A percentile compares a stretch with the other conserved stretches of the same genome.
Evolutionary conservation across 2,329 filamentous ascomycete genomes (phyloP).

Genomic region (Pyricularia sp.): DNA sequence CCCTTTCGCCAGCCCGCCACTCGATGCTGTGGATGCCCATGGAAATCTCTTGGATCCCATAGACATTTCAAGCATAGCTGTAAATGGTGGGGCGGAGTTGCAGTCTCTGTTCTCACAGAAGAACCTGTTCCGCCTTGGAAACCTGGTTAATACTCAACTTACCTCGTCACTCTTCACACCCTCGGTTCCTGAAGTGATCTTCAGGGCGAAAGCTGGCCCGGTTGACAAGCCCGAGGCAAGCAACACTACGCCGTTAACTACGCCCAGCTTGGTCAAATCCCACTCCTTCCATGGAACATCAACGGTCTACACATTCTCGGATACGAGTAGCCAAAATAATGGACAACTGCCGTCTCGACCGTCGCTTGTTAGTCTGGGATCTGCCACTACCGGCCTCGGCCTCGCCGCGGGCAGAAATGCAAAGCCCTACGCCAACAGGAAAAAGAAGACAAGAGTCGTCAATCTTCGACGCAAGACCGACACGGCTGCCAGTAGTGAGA

Average conservation of each 20-base stretch:
- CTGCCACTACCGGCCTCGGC: slow-evolving; percentile 52
- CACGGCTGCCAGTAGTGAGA: slow-evolving; percentile 35
- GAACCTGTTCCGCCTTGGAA: slow-evolving; percentile 75
- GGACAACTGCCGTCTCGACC: slow-evolving; percentile 59
- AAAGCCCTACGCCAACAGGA: slow-evolving; percentile 55
- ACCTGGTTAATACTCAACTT: slow-evolving; percentile 78
- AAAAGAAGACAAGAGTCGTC: slow-evolving; percentile 77
- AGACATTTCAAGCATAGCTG: slow-evolving; percentile 65
- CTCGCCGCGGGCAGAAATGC: slow-evolving; percentile 50
- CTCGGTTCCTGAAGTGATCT: slow-evolving; percentile 81
- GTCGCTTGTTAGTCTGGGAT: slow-evolving; percentile 53
- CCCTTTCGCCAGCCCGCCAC: slow-evolving; percentile 70
- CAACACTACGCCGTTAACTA: slow-evolving; percentile 31
- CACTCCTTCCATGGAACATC: slow-evolving; percentile 51
- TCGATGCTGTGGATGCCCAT: slow-evolving; percentile 72
- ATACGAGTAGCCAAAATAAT: slow-evolving; percentile 55
- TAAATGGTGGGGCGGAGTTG: slow-evolving; percentile 71
- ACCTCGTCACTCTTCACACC: slow-evolving; percentile 89
- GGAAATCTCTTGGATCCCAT: slow-evolving; percentile 69
- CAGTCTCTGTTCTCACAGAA: slow-evolving; percentile 93
- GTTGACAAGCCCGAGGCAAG: slow-evolving; percentile 49
- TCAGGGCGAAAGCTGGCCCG: slow-evolving; percentile 81
- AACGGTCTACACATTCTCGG: slow-evolving; percentile 65
- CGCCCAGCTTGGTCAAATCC: slow-evolving; percentile 49
- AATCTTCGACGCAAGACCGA: slow-evolving; percentile 57